Evolutionary conservation across 2,329 filamentous ascomycete genomes (phyloP), one percentile per base, ranked within the genome.

Genomic region (Chaetoscypha palmicola): DNA sequence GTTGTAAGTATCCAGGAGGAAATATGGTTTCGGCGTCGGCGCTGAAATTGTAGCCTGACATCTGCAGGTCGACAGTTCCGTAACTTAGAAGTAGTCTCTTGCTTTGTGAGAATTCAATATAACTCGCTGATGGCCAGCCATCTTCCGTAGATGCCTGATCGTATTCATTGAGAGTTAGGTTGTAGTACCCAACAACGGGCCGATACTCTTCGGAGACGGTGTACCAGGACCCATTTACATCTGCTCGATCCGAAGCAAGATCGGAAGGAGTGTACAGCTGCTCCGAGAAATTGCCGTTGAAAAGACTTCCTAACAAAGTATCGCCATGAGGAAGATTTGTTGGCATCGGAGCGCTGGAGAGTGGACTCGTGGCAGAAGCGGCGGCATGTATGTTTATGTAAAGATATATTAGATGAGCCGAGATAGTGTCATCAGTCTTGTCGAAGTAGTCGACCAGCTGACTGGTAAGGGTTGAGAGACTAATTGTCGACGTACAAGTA

Each of bases 91-190:
- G 55, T 2, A 83, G 52, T 23, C 79, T 67, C 50, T 70, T 70
- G n/a, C 68, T 66, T 36, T 68, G 64, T 2, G 67, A 64, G 34
- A 81, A 68, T 51, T 79, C 74, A 24, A 81, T 61, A 51, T 71
- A 79, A 16, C 70, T 68, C 51, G 77, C 72, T n/a, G 71, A 73
- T 0, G 80, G 80, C 80, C 80, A 84, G 9, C 80, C 80, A 60
- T 79, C 69, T 1, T 66, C 57, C 1, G 78, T 81, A 16, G 66
- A 67, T 5, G 61, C 53, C 14, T 67, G 64, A 2, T 61, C 49
- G 34, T 55, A 45, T 21, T 51, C 20, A 11, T 48, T 44, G 2
- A 32, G 39, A 8, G 38, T 56, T 1, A 66, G 64, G 4, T 63
- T 64, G 46, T 76, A 79, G 53, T 81, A 84, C 19, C 70, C 67